Base-by-base conservation (phyloP, 306 rosid genomes). In the Luffa acutangula region DNA sequence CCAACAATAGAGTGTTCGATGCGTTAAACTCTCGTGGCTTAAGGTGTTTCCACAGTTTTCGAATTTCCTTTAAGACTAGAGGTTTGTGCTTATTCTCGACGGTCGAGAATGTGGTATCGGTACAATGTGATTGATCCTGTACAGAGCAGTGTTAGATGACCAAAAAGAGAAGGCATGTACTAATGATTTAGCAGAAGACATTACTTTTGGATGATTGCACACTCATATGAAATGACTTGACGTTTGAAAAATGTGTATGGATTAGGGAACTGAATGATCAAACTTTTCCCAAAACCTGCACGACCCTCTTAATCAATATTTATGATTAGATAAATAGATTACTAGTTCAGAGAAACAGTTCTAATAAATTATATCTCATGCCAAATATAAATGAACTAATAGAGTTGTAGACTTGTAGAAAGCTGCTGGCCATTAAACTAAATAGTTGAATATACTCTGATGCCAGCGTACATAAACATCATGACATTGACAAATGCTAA, bases 1-100 rank as follows among this genome's bases (percentile, higher is more conserved):
- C 97, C 86, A 95, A 64, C 85, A 95, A 84, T 72, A 95, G 53
- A 43, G 97, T 95, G 89, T 93, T 95, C 34, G 96, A 83, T 85
- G 89, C 93, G 33, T 87, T 85, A 83, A 85, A 95, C 80, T 85
- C 93, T 78, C 97, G 97, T 79, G 84, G 85, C 88, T 85, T 87
- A n/a, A 9, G 56, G 77, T 89, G 84, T 75, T 89, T 93, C 99
- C 99, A 95, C 83, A 95, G 73, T 80, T 87, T 90, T 53, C 75
- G 81, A n/a, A 95, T 87, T 82, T 95, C 97, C 88, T 95, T 95
- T 69, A 95, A 86, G 57, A 91, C 80, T 66, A 95, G 79, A 76
- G 96, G 97, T 84, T 93, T 93, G 12, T 69, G 0, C 59, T 4
- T 70, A 48, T 91, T 84, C 90, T 88, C 97, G 42, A 89, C 53